A percentile compares a stretch with the other conserved stretches of the same genome.
Conservation (phyloP, 805 yeast genomes). For the Ogataea wickerhamii region DNA sequence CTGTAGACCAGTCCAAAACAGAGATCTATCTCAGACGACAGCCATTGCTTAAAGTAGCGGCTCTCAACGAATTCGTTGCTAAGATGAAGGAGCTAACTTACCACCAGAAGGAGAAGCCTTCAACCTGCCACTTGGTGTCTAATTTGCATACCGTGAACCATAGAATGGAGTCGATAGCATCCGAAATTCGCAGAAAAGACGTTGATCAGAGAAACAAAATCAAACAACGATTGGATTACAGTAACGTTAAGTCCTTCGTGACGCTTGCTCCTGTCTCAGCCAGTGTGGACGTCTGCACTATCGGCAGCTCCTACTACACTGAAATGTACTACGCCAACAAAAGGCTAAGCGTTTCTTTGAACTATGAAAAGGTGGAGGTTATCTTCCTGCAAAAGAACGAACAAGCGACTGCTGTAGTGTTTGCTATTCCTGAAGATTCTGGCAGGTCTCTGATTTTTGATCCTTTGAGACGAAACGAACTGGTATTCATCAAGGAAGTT, state of each 20-base stretch:
- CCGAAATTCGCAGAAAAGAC: constrained; percentile 23
- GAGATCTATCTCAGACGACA: constrained; percentile 29
- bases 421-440: constrained; percentile 29
- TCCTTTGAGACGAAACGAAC: constrained; percentile 29
- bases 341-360: constrained; percentile 19
- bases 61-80: constrained; percentile 22
- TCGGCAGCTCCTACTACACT: constrained; percentile 10
- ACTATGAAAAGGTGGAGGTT: constrained; percentile 18
- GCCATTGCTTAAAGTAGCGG: constrained; percentile 31
- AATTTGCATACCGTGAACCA: constrained; percentile 23
- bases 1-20: constrained; percentile 21
- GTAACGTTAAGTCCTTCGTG: constrained; percentile 25
- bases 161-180: constrained; percentile 16
- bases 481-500: constrained; percentile 19
- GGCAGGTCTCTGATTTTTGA: constrained; percentile 34
- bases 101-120: constrained; percentile 17
- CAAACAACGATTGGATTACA: constrained; percentile 13
- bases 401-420: constrained; percentile 19
- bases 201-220: constrained; percentile 20
- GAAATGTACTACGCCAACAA: constrained; percentile 28
- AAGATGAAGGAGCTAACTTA: constrained; percentile 20
- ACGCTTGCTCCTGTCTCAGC: constrained; percentile 21
- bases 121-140: constrained; percentile 22
- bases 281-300: constrained; percentile 9
- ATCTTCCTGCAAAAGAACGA: constrained; percentile 12